Evolutionary conservation across 2,329 filamentous ascomycete genomes (phyloP).

Genomic region (Stemphylium lycopersici): DNA sequence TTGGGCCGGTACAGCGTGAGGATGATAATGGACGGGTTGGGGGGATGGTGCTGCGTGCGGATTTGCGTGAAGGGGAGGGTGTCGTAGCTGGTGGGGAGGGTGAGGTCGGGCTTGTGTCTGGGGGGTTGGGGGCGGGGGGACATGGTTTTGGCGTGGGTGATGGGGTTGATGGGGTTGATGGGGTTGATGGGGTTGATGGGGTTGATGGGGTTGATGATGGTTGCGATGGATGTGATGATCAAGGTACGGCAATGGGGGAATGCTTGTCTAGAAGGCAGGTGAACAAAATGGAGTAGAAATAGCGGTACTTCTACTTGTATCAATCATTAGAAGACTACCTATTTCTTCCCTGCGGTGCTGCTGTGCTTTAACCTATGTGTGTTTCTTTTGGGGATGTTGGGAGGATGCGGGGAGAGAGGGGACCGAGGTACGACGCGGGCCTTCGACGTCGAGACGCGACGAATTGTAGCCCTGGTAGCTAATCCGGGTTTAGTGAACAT

Average conservation of each 20-base stretch:
- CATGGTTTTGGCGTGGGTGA: neutral
- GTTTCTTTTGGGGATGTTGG: neutral
- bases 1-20: slow-evolving; percentile 68
- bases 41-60: slow-evolving; percentile 49
- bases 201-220: no score
- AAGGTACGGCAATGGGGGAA: no score
- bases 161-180: neutral
- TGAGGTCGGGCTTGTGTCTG: slow-evolving; percentile 29
- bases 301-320: no score
- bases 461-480: neutral
- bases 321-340: no score
- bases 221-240: no score
- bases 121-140: slow-evolving; percentile 6
- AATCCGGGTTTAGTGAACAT: neutral
- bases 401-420: slow-evolving; percentile 12
- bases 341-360: no score
- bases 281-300: no score
- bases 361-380: neutral
- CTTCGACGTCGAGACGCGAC: neutral
- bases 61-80: slow-evolving; percentile 51
- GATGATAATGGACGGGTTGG: slow-evolving; percentile 63
- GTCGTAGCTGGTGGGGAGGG: slow-evolving; percentile 50
- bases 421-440: slow-evolving; percentile 10
- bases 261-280: no score
- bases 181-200: neutral